Evolutionary conservation across 208 protist species (phyloP).

Genomic region (Wallacemonas sp.): DNA sequence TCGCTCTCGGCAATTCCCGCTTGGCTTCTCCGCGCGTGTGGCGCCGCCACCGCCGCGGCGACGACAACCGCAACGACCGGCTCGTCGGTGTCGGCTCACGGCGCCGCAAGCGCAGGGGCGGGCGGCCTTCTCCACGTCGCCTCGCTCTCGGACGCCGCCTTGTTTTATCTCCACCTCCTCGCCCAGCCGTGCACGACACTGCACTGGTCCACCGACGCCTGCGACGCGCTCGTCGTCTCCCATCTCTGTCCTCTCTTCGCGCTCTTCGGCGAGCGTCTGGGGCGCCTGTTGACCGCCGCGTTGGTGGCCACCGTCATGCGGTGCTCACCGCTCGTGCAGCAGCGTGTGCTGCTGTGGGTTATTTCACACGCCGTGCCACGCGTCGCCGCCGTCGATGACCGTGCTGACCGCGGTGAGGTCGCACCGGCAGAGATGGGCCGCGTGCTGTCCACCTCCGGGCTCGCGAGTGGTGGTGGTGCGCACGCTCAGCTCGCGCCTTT

Average conservation of each 20-base stretch:
- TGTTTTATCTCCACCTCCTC: constrained; percentile 68
- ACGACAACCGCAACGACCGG: constrained; percentile 1
- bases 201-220: constrained; percentile 23
- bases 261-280: constrained; percentile 36
- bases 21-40: background rate
- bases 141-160: constrained; percentile 35
- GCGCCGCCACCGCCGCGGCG: constrained; percentile 1
- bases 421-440: background rate
- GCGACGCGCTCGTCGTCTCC: constrained; percentile 33
- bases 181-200: constrained; percentile 62
- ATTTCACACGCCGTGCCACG: constrained; percentile 22
- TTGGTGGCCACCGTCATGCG: constrained; percentile 31
- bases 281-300: constrained; percentile 41
- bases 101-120: background rate
- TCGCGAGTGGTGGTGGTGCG: background rate
- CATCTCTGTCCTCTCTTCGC: constrained; percentile 30
- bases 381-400: background rate
- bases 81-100: background rate
- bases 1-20: background rate
- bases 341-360: constrained; percentile 12
- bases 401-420: background rate
- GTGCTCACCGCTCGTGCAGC: constrained; percentile 15
- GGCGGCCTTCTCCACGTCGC: constrained; percentile 31
- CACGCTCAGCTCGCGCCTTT: background rate
- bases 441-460: no score